Evolutionary conservation across 371 early-diverging fungal genomes (phyloP), one percentile per base, ranked within the genome.

Genomic region (Batrachochytrium dendrobatidis): DNA sequence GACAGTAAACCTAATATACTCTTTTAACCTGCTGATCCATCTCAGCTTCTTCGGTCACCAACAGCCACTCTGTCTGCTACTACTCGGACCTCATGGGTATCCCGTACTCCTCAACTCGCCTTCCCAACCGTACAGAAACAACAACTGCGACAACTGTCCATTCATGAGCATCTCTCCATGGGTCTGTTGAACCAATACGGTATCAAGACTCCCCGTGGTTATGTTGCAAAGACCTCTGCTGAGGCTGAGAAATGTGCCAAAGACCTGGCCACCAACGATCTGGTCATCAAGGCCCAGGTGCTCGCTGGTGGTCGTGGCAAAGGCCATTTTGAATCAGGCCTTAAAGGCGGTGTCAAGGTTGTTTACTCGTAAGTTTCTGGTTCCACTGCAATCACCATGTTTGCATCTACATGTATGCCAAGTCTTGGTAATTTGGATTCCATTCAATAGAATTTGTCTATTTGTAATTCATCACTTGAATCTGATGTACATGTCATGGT

Each of bases 241-340:
- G 92, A 98, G 73, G 97, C 97, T 61, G 90, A 77, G 71, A 73
- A 85, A 31, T 81, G 91, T 43, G 94, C 96, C 54, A 80, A 87
- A 71, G 77, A 74, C 56, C 81, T 98, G 34, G 91, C 89, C 80
- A 87, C 65, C 28, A 68, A 80, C 67, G 97, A 95, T 62, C 77
- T 93, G 61, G 95, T 97, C 60, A 89, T 97, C 80, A 96, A 96
- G 85, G 97, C 98, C 56, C 98, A 98, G 80, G 97, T 98, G 32
- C 80, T 96, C 62, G 98, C 98, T 62, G 98, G 98, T 70, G 98
- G 98, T 60, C 91, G 98, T 77, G 98, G 98, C 64, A 98, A 98
- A 82, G 98, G 98, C 68, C 83, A 82, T 65, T 98, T 96, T 71
- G 88, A 89, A 65, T 70, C 72, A 32, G 96, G 97, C 33, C 81